phyloP scores from a whole-genome alignment of 805 yeast genomes.

The Debaryomyces tyrocola region DNA sequence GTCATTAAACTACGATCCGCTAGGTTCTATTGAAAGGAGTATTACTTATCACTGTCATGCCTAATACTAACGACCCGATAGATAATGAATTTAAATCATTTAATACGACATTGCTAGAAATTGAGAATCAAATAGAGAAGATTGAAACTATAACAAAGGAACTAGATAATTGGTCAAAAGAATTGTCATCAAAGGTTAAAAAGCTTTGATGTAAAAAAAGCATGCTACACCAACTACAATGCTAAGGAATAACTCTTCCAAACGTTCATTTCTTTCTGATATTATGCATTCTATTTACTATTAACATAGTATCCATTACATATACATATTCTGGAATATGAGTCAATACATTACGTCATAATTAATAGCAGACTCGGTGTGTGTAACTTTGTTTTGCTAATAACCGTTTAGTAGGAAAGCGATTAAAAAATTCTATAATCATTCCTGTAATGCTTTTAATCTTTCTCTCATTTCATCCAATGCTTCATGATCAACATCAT shows the following conservation, averaged over 20 bases:
- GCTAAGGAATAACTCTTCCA: no score
- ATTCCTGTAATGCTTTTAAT: slow-evolving; percentile 71
- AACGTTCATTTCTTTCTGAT: no score
- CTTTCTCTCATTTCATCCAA: slow-evolving; percentile 88
- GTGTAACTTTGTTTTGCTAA: no score
- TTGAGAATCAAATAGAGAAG: slow-evolving; percentile 36
- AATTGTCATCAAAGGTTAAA: slow-evolving; percentile 46
- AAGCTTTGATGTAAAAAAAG: background rate
- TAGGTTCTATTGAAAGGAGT: background rate
- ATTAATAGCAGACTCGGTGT: no score
- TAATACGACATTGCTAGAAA: slow-evolving; percentile 20
- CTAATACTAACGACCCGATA: slow-evolving; percentile 9
- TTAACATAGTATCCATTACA: no score
- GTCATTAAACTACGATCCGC: background rate
- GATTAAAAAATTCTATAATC: background rate
- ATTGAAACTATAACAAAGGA: slow-evolving; percentile 52
- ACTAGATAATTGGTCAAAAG: slow-evolving; percentile 61
- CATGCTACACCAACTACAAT: no score
- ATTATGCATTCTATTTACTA: no score
- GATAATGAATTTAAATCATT: slow-evolving; percentile 27
- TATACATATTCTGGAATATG: no score
- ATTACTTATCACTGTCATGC: background rate
- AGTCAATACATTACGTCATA: no score
- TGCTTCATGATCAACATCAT: slow-evolving; percentile 71
- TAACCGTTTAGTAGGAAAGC: no score